Conservation (phyloP, 805 yeast species). For the Saccharomyces eubayanus region DNA sequence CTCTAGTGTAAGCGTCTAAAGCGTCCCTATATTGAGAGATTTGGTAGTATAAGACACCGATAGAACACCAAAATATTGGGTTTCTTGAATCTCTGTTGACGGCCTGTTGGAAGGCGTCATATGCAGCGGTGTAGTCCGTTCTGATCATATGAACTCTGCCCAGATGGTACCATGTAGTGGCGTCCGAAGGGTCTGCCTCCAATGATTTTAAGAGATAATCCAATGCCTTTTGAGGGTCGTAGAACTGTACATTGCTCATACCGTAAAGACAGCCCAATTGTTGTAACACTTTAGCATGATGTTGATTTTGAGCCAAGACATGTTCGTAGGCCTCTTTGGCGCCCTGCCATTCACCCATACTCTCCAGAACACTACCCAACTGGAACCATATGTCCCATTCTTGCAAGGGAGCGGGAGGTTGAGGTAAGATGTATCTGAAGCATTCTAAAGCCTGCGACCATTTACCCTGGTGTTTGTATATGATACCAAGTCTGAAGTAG, state of each 20-base stretch:
- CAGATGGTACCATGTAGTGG: conserved; percentile 93
- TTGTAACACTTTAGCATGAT: conserved; percentile 92
- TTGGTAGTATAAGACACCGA: conserved; percentile 93
- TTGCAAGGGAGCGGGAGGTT: conserved; percentile 92
- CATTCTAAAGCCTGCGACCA: conserved; percentile 84
- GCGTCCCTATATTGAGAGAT: conserved; percentile 95
- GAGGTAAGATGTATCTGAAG: conserved; percentile 79
- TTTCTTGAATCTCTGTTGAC: conserved; percentile 94
- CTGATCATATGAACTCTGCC: conserved; percentile 97
- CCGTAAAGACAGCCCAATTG: conserved; percentile 94
- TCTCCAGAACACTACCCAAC: conserved; percentile 91
- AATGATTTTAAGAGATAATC: conserved; percentile 76
- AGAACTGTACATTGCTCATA: conserved; percentile 46
- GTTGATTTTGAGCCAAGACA: conserved; percentile 80
- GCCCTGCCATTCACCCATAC: conserved; percentile 80
- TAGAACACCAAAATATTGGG: conserved; percentile 96
- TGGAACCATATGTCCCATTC: conserved; percentile 99
- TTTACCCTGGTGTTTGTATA: conserved; percentile 90
- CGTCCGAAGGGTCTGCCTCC: conserved; percentile 83
- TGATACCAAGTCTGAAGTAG: conserved; percentile 91
- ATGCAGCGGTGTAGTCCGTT: conserved; percentile 90
- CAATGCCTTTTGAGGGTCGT: conserved; percentile 77
- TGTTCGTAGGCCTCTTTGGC: conserved; percentile 95
- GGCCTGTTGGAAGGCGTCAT: conserved; percentile 97
- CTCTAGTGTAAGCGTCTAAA: conserved; percentile 92